Base-by-base conservation (phyloP, 2,329 filamentous ascomycete genomes). In the Colletotrichum horii region DNA sequence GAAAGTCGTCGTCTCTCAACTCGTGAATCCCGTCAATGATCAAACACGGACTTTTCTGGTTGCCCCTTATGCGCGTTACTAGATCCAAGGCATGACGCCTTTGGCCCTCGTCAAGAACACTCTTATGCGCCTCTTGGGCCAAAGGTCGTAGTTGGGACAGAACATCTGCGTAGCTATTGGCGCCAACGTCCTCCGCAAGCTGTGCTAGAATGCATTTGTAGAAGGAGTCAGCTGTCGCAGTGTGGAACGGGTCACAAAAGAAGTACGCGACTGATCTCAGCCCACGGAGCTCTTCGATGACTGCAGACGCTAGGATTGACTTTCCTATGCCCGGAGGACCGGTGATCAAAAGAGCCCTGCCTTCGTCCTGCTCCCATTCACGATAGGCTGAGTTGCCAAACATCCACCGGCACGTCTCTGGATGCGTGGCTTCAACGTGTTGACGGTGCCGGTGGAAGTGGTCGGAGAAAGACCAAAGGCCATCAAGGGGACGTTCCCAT, bases 401-500 rank as follows among this genome's bases (percentile, higher is more conserved):
- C 8, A 62, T 5, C 58, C 58, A 62, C 5, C 4, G 58, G 16
- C 58, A 62, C 19, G 58, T 62, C 30, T 16, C 30, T 2, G 26
- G 6, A 15, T 62, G 58, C 3, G 9, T 62, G 28, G n/a, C 58
- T 22, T 8, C 19, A 1, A 62, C 7, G 12, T 62, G 34, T 24
- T 36, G 58, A 9, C 0, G 19, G 15, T 62, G 58, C 8, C 12
- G 58, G n/a, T 62, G n/a, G 30, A 16, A 11, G 58, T 36, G n/a
- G 4, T 32, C 6, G 15, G 30, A 22, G n/a, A 62, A 62, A 22
- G 58, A 62, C n/a, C 58, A 30, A 24, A 62, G 58, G 0, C 58
- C 28, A 1, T 58, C 24, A 28, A 19, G 19, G 24, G 26, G 0
- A 7, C 7, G 4, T 0, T 58, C 8, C 55, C 5, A 4, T 5